Conservation (phyloP, 345 rosid genomes). For the Stellera chamaejasme region DNA sequence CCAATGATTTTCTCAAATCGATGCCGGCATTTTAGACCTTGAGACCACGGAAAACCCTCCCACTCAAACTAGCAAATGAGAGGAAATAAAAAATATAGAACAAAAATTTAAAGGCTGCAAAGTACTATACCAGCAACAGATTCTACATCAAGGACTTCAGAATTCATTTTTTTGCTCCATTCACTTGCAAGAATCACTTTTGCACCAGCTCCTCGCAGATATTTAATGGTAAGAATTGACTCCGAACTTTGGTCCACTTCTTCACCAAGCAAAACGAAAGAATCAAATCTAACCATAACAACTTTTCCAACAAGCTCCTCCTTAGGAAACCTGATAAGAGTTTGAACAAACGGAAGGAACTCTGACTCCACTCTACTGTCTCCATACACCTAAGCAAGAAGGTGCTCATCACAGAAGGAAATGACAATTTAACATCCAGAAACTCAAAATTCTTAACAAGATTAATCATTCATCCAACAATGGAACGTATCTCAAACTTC, state of each 20-base stretch:
- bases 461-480: no score
- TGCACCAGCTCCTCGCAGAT: constrained; percentile 40
- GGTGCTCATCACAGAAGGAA: constrained; percentile 10
- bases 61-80: background rate
- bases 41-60: no score
- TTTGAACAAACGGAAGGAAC: constrained; percentile 44
- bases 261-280: constrained; percentile 33
- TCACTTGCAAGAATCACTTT: constrained; percentile 45
- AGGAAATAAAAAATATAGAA: background rate
- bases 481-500: no score
- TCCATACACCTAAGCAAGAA: constrained; percentile 21
- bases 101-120: background rate
- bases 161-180: constrained; percentile 31
- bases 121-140: constrained; percentile 40
- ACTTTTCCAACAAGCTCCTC: constrained; percentile 48
- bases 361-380: constrained; percentile 22
- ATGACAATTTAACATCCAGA: constrained; percentile 9
- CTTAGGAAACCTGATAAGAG: constrained; percentile 43
- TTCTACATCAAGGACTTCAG: constrained; percentile 22
- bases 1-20: background rate
- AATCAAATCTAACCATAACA: constrained; percentile 66
- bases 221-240: constrained; percentile 38
- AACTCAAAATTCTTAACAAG: background rate
- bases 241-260: constrained; percentile 23
- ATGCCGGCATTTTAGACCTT: no score